Conservation (phyloP, 2,329 filamentous ascomycete species). For the Lasiodiplodia gonubiensis region DNA sequence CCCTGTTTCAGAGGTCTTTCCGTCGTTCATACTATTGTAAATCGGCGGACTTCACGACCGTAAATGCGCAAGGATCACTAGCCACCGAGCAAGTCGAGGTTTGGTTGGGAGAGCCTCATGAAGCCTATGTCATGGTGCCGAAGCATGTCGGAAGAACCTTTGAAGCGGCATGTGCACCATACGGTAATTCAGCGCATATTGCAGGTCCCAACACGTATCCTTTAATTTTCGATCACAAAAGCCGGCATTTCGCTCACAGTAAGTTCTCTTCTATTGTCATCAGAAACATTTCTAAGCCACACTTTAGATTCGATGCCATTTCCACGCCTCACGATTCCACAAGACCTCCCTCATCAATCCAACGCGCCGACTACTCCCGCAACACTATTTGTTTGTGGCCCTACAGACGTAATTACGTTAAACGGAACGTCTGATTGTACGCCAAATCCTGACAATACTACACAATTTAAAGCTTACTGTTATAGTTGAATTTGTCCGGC, state of each 20-base stretch:
- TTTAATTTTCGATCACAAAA: not conserved
- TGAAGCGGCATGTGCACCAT: not conserved
- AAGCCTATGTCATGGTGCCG: not conserved
- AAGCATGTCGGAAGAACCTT: not conserved
- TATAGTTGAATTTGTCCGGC: not conserved
- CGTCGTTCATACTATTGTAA: too few species aligned
- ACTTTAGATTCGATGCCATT: not conserved
- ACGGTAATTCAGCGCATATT: not conserved
- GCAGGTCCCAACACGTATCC: not conserved
- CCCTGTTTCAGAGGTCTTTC: too few species aligned
- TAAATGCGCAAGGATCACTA: not conserved
- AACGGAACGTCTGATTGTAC: not conserved
- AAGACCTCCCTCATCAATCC: not conserved
- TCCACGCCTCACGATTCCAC: not conserved
- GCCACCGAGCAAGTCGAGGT: not conserved
- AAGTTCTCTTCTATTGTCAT: too few species aligned
- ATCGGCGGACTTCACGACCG: not conserved
- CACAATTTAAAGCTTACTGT: not conserved
- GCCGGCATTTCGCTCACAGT: not conserved
- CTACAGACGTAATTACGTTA: not conserved
- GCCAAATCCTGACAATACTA: too few species aligned
- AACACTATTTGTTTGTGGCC: not conserved
- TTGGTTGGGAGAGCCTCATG: slow-evolving; percentile 6
- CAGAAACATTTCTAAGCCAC: too few species aligned
- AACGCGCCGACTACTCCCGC: not conserved